Conservation (phyloP, 1,284 basidiomycete species). For the Naganishia cerealis region DNA sequence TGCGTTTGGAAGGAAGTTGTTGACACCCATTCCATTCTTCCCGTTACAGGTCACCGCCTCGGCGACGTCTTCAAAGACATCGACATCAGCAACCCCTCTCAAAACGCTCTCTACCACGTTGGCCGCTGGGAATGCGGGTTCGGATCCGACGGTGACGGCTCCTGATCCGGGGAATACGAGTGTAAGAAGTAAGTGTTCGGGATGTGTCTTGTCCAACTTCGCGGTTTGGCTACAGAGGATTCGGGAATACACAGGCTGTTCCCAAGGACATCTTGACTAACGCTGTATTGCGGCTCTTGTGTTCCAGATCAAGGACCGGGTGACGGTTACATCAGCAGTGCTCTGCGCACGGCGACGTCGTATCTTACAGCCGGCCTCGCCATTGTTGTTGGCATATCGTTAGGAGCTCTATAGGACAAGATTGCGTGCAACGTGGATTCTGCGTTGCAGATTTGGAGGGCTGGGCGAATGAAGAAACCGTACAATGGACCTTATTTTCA, state of each 20-base stretch:
- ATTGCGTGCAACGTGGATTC: background rate
- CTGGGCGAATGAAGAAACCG: background rate
- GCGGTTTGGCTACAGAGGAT: background rate
- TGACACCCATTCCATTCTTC: background rate
- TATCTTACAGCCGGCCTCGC: conserved; percentile 2
- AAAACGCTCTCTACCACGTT: conserved; percentile 14
- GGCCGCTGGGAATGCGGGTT: conserved; percentile 25
- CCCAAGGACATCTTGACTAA: background rate
- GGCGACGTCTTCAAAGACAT: conserved; percentile 7
- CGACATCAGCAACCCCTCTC: conserved; percentile 21
- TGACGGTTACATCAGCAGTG: conserved; percentile 20
- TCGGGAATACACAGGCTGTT: background rate
- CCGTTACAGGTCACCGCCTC: conserved; percentile 17
- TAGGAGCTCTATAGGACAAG: background rate
- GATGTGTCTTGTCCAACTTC: background rate
- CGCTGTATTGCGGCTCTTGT: background rate
- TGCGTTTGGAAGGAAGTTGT: background rate
- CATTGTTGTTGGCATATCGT: background rate
- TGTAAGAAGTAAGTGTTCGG: conserved; percentile 14
- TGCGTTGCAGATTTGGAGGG: background rate
- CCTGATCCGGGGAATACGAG: conserved; percentile 29
- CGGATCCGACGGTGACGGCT: conserved; percentile 28
- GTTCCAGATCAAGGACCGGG: conserved; percentile 28
- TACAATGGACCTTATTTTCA: background rate
- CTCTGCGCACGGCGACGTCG: background rate